Conservation (phyloP, 768 basidiomycete genomes). For the Suillus discolor region DNA sequence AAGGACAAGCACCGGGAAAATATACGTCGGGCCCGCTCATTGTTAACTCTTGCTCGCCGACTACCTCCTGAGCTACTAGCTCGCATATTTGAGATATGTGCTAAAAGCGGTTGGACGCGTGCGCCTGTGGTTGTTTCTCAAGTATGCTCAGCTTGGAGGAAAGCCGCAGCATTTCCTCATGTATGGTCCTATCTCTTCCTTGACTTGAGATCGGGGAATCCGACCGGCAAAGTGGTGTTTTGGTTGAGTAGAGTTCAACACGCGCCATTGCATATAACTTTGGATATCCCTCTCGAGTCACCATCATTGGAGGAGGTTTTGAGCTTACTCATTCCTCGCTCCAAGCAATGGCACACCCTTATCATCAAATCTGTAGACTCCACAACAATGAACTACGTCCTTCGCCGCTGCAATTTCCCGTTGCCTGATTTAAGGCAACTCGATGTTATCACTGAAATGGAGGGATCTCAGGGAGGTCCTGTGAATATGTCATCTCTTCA, state of each 20-base stretch:
- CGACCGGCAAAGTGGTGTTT: constrained; percentile 43
- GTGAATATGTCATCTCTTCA: constrained; percentile 33
- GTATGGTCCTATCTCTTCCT: constrained; percentile 63
- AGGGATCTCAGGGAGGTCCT: constrained; percentile 20
- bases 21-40: constrained; percentile 46
- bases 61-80: constrained; percentile 58
- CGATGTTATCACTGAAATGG: constrained; percentile 34
- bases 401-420: constrained; percentile 38
- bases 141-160: constrained; percentile 62
- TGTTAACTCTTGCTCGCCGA: constrained; percentile 57
- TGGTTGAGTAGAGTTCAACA: constrained; percentile 53
- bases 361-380: constrained; percentile 40
- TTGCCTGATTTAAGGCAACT: constrained; percentile 41
- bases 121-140: constrained; percentile 59
- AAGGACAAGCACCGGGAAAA: constrained; percentile 44
- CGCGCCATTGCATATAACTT: constrained; percentile 46
- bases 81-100: constrained; percentile 54
- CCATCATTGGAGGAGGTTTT: constrained; percentile 39
- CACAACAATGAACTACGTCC: constrained; percentile 40
- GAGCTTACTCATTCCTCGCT: constrained; percentile 40
- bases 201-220: constrained; percentile 45
- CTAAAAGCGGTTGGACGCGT: constrained; percentile 51
- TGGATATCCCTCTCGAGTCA: constrained; percentile 39
- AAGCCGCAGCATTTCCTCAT: constrained; percentile 49
- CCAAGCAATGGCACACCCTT: constrained; percentile 47